Base-by-base conservation (phyloP, 176 grass and related monocot species). In the Echinochloa phyllopogon region DNA sequence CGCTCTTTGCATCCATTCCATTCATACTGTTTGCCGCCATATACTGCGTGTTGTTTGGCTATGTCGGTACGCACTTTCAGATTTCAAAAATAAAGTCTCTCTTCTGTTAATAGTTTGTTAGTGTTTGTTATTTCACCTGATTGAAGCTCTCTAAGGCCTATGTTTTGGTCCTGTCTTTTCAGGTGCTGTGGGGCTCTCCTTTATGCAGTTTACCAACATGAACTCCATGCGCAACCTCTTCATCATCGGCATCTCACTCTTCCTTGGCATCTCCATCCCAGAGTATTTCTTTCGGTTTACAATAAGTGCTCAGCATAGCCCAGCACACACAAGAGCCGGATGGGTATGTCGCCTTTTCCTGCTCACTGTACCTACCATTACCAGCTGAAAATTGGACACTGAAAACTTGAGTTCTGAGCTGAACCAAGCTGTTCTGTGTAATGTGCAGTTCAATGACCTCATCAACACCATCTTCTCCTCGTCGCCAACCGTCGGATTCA, bases 221-320 rank as follows among this genome's bases (percentile, higher is more conserved):
- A 97, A 97, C 86, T 97, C 94, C 0, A 97, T 97, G 91, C 87
- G 91, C 49, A 97, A 84, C 86, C 91, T 97, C 56, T 94, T 97
- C 77, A 97, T 94, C 25, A 39, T 82, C 2, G 94, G 94, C 10
- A 39, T 86, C 23, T 97, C 94, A 1, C 82, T 97, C 70, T 97
- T 90, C 78, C 94, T 97, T 29, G 94, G 94, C 68, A 40, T 97
- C 51, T 97, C 94, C 6, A 85, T 97, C 82, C 91, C 94, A 11
- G 89, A 92, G 74, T 97, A 97, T 78, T 97, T 97, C 71, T 77
- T 88, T 68, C 91, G 76, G 36, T 97, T 90, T 47, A 88, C 82
- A 40, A 38, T 87, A 18, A 56, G 65, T 15, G 70, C 89, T 82
- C 78, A 76, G 16, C 89, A 90, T 0, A 91, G 87, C 21, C 94